phyloP scores from a whole-genome alignment of 2,329 filamentous ascomycete genomes.

The Fusarium pseudonygamai region DNA sequence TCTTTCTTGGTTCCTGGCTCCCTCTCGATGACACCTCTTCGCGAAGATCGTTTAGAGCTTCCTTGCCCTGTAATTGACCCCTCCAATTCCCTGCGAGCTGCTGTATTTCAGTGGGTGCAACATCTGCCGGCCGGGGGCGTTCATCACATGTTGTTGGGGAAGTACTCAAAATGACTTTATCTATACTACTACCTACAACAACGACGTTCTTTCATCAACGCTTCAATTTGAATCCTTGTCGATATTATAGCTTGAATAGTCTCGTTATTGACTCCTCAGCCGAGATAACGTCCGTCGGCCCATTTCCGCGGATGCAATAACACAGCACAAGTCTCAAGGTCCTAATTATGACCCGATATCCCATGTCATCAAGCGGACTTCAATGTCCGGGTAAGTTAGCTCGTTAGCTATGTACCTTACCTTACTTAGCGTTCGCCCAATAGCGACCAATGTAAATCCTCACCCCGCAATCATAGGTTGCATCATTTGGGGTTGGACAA shows the following conservation, averaged over 20 bases:
- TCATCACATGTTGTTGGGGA: background rate
- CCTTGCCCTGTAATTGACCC: background rate
- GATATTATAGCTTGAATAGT: background rate
- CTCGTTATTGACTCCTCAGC: background rate
- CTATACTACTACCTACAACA: background rate
- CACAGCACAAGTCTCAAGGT: background rate
- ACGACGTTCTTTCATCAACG: background rate
- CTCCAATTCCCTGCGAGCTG: background rate
- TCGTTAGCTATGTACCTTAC: background rate
- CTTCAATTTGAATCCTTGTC: background rate
- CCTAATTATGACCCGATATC: background rate
- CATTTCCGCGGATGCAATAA: background rate
- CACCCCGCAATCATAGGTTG: slow-evolving; percentile 29
- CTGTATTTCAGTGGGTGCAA: background rate
- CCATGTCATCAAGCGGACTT: slow-evolving; percentile 37
- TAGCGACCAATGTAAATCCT: slow-evolving; percentile 12
- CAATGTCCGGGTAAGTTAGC: slow-evolving; percentile 34
- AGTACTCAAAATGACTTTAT: background rate
- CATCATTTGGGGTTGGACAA: slow-evolving; percentile 24
- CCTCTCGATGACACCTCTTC: background rate
- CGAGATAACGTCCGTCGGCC: background rate
- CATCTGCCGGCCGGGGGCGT: background rate
- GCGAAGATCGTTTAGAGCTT: background rate
- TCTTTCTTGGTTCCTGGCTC: background rate
- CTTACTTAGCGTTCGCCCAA: slow-evolving; percentile 23